phyloP scores from a whole-genome alignment of 192 early-diverging fungal species.

The Podila verticillata region DNA sequence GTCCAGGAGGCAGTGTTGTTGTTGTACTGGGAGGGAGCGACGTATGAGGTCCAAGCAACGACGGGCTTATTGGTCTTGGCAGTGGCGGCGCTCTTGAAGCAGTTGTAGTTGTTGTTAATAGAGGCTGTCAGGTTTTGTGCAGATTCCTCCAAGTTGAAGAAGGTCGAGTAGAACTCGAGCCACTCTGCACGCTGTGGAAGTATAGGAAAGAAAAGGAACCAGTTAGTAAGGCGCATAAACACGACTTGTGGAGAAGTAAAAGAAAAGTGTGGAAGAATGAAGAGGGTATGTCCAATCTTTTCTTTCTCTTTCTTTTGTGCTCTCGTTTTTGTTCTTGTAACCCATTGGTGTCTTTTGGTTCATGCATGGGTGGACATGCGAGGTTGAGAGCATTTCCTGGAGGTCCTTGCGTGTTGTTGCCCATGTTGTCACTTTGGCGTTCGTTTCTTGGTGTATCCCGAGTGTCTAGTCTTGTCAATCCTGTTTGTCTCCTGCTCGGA shows the following conservation, averaged over 20 bases:
- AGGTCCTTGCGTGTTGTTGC: too few relatives aligned
- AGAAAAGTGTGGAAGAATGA: not conserved
- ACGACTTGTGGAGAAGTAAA: too few relatives aligned
- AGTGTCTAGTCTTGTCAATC: too few relatives aligned
- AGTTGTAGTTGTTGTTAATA: constrained; percentile 69
- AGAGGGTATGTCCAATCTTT: not conserved
- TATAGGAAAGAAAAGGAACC: not conserved
- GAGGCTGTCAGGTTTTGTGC: constrained; percentile 57
- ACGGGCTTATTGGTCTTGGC: constrained; percentile 46
- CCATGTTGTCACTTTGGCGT: too few relatives aligned
- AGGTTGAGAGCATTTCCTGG: too few relatives aligned
- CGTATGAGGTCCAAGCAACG: constrained; percentile 72
- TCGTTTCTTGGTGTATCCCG: too few relatives aligned
- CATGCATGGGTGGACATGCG: too few relatives aligned
- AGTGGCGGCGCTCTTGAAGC: constrained; percentile 55
- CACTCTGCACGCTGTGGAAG: constrained; percentile 61
- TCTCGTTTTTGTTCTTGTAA: too few relatives aligned
- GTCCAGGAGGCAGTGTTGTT: constrained; percentile 75
- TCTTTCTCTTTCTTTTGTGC: too few relatives aligned
- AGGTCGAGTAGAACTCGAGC: constrained; percentile 68
- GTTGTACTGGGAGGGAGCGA: constrained; percentile 67
- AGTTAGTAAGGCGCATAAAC: not conserved
- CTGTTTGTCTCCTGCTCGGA: too few relatives aligned
- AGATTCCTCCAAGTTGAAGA: constrained; percentile 69
- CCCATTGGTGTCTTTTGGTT: too few relatives aligned